Evolutionary conservation across 345 rosid genomes (phyloP).

Genomic region (Barbarea vulgaris): DNA sequence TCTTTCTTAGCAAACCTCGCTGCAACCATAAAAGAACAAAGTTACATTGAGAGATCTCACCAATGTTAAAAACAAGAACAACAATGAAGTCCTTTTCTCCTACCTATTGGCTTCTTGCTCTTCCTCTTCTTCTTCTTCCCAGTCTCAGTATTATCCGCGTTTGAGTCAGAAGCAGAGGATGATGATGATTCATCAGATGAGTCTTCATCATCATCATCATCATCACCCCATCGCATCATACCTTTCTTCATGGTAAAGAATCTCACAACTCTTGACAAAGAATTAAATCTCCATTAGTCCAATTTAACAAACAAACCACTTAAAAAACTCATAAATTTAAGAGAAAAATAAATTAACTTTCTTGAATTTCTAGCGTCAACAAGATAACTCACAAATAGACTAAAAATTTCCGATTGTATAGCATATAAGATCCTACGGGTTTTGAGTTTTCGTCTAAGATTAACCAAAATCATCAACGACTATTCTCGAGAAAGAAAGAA

Average conservation of each 20-base stretch:
- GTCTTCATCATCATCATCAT: constrained; percentile 22
- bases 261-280: constrained; percentile 2
- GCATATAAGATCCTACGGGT: background rate
- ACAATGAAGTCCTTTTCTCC: background rate
- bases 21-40: constrained; percentile 22
- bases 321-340: background rate
- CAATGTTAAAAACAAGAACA: background rate
- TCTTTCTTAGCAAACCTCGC: constrained; percentile 60
- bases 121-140: constrained; percentile 38
- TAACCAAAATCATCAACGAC: no score
- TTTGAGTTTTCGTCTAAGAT: no score
- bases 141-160: constrained; percentile 19
- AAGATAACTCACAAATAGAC: background rate
- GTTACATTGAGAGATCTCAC: constrained; percentile 7
- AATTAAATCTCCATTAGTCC: constrained; percentile 2
- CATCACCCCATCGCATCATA: constrained; percentile 39
- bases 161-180: constrained; percentile 36
- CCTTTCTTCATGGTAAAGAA: constrained; percentile 36
- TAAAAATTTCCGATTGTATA: background rate
- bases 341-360: constrained; percentile 1
- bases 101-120: constrained; percentile 39
- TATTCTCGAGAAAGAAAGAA: background rate
- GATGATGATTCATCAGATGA: constrained; percentile 35
- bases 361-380: background rate
- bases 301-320: background rate